Evolutionary conservation across 2,329 filamentous ascomycete species (phyloP), one percentile per base, ranked within the genome.

Genomic region (Verticillium dahliae): DNA sequence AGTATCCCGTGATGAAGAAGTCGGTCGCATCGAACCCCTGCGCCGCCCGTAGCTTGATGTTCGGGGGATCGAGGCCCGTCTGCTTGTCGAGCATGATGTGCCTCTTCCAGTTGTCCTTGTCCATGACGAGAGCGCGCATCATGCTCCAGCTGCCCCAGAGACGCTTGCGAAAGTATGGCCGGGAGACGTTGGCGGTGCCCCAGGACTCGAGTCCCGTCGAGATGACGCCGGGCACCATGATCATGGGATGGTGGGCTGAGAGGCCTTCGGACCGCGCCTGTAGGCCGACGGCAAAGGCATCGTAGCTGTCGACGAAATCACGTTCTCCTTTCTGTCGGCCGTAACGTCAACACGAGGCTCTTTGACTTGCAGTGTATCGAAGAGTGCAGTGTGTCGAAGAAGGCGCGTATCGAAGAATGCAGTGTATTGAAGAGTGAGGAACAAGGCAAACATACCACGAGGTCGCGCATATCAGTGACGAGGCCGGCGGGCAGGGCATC

Each of bases 81-180:
- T 86, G 76, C 73, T 94, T 93, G 75, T 99, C 95, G 11, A 99
- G 83, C 93, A 98, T 98, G 67, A 99, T 91, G 73, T 99, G 95
- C 69, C 81, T 88, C 80, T 97, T 99, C 95, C 95, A 99, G 38
- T 85, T 83, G 34, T 96, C 88, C 75, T 98, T 97, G 74, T 98
- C 95, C 69, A 96, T 77, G 1, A 99, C 91, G 66, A 99, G 78
- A 0, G 95, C 94, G 58, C 90, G 85, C 92, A 99, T 97, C 95
- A 99, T 99, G 66, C 86, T 96, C 95, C 96, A 99, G 68, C 92
- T 97, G 4, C 95, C 95, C 95, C 95, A 99, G 58, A 99, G 78
- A 60, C 95, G 83, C 77, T 96, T 97, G 65, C 95, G 84, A 75
- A 99, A 99, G 76, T 98, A 99, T 62, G 89, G 90, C 39, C 92